Evolutionary conservation across 495 filamentous ascomycete genomes (phyloP), one percentile per base, ranked within the genome.

Genomic region (Neurospora africana): DNA sequence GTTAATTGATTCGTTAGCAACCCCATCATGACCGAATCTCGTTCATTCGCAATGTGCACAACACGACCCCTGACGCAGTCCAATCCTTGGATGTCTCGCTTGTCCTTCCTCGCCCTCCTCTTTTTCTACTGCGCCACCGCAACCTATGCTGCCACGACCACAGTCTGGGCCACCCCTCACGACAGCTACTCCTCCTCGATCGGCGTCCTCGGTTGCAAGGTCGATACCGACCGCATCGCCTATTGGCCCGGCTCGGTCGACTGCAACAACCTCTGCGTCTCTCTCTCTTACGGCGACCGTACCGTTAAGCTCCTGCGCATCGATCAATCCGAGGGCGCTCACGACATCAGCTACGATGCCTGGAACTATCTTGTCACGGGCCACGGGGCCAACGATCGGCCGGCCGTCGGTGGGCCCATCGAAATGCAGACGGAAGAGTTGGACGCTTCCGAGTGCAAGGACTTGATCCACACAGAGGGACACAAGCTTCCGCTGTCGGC

Each of bases 291-390:
- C 75, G 78, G 72, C 27, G 83, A 72, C 43, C 82, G 84, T 27
- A 76, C 72, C 0, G 80, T 86, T 65, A 75, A 84, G 21, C 79
- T 86, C 17, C 79, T 86, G 21, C 81, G 82, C 74, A 75, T 86
- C 69, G 84, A 86, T 73, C 82, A 83, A 71, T 84, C 82, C 35
- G 70, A 80, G 69, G 84, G 84, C 71, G 84, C 84, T 9, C 75
- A 85, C 77, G 84, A 86, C 69, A 76, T 86, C 73, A 83, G 81
- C 73, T 86, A 85, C 77, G 83, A 85, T 72, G 83, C 84, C 17
- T 86, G 84, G 84, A 86, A 86, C 75, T 84, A 83, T 43, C 82
- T 86, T 8, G 75, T 78, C 44, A 83, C 83, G 0, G 84, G 84
- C 44, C 78, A 79, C 43, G 76, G 81, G n/a, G 84, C 84, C 5